These are phyloP conservation scores for Paramyrothecium roridum DNA, from an alignment of 2,329 filamentous ascomycete genomes.

Conservation along the genomic window DNA sequence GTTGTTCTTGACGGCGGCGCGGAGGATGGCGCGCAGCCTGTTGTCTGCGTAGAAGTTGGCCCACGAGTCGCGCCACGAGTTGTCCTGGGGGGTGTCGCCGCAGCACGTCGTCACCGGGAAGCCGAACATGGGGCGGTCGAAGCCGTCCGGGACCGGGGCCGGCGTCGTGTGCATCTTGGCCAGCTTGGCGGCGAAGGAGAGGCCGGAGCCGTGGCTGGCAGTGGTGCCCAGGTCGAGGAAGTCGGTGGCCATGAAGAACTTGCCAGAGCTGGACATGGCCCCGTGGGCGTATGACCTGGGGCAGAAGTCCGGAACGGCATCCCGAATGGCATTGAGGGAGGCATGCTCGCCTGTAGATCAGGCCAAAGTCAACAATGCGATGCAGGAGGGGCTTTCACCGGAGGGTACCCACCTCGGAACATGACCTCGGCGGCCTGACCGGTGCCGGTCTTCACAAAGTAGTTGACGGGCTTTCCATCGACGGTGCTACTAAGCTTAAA, in stretches of 20 bases:
- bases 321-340: slow-evolving; percentile 79
- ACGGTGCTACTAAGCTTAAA: slow-evolving; percentile 49
- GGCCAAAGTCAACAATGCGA: not conserved
- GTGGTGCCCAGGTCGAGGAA: slow-evolving; percentile 65
- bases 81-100: slow-evolving; percentile 79
- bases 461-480: slow-evolving; percentile 50
- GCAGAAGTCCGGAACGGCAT: slow-evolving; percentile 69
- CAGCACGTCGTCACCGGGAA: slow-evolving; percentile 86
- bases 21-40: slow-evolving; percentile 64
- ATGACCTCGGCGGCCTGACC: slow-evolving; percentile 60
- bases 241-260: slow-evolving; percentile 67
- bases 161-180: slow-evolving; percentile 75
- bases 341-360: slow-evolving; percentile 65
- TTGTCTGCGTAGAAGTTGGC: slow-evolving; percentile 81
- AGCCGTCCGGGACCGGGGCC: slow-evolving; percentile 61
- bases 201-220: slow-evolving; percentile 39
- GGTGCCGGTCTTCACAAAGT: slow-evolving; percentile 70
- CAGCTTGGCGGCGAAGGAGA: slow-evolving; percentile 70
- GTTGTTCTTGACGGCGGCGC: slow-evolving; percentile 55
- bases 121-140: slow-evolving; percentile 66
- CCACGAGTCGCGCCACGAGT: slow-evolving; percentile 71
- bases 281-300: slow-evolving; percentile 75
- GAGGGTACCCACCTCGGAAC: slow-evolving; percentile 56
- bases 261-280: slow-evolving; percentile 44
- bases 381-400: not conserved